These are phyloP conservation scores for Nicotiana otophora DNA, from an alignment of 257 asterid genomes.

Conservation along the genomic window DNA sequence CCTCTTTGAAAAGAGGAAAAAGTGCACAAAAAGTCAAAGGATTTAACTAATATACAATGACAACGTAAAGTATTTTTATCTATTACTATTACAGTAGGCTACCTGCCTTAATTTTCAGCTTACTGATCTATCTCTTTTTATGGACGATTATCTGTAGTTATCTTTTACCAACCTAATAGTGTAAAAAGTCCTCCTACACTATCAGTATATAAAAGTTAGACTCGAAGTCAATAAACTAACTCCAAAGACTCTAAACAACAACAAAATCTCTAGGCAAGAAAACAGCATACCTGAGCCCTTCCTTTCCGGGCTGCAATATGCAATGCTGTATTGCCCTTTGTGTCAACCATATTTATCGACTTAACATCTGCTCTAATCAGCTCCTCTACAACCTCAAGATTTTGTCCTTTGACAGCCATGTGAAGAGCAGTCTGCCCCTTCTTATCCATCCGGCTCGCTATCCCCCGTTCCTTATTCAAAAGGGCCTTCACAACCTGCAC, in stretches of 20 bases:
- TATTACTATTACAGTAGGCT: neutral
- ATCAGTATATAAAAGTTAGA: neutral
- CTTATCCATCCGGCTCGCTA: constrained; percentile 31
- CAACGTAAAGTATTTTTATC: no score
- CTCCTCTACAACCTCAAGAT: constrained; percentile 38
- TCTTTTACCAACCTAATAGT: neutral
- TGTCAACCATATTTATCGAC: constrained; percentile 31
- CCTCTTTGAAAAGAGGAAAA: no score
- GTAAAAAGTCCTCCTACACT: neutral
- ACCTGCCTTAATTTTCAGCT: neutral
- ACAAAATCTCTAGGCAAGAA: neutral
- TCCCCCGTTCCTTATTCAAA: constrained; percentile 27
- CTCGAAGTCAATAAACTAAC: neutral
- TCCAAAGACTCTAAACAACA: neutral
- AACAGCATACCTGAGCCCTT: constrained; percentile 29
- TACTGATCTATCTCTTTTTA: neutral
- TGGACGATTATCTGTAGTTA: neutral
- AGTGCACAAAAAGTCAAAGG: no score
- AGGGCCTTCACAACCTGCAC: constrained; percentile 34
- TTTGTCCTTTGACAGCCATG: constrained; percentile 51
- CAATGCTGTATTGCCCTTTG: constrained; percentile 39
- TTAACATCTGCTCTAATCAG: constrained; percentile 26
- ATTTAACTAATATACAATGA: no score
- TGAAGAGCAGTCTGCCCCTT: constrained; percentile 52
- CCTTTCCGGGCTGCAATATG: constrained; percentile 45